Evolutionary conservation across 495 filamentous ascomycete genomes (phyloP).

Genomic region (Penicillium lagena): DNA sequence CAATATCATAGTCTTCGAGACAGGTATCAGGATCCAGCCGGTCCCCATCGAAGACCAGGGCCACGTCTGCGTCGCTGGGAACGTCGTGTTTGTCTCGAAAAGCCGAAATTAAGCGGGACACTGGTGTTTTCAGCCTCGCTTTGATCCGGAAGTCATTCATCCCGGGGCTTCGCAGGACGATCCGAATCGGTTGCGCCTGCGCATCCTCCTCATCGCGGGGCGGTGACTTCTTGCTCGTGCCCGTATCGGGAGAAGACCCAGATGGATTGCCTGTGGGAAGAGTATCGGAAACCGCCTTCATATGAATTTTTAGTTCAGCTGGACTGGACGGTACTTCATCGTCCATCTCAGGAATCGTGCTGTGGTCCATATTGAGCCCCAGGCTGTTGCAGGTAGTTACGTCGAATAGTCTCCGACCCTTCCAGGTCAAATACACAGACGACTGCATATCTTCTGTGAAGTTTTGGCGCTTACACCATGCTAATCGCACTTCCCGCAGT

Average conservation of each 20-base stretch:
- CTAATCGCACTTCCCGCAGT: slow-evolving; percentile 56
- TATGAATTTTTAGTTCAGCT: slow-evolving; percentile 39
- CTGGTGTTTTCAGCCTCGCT: slow-evolving; percentile 48
- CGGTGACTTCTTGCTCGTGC: neutral
- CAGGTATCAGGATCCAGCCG: slow-evolving; percentile 52
- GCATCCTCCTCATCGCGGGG: slow-evolving; percentile 9
- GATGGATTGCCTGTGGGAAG: slow-evolving; percentile 15
- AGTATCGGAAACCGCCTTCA: slow-evolving; percentile 68
- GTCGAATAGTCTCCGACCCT: slow-evolving; percentile 63
- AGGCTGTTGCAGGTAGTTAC: slow-evolving; percentile 62
- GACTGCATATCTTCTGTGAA: slow-evolving; percentile 39
- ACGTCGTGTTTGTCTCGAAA: slow-evolving; percentile 45
- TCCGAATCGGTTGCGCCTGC: slow-evolving; percentile 29
- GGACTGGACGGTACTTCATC: slow-evolving; percentile 19
- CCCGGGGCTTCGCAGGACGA: slow-evolving; percentile 55
- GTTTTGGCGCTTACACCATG: slow-evolving; percentile 60
- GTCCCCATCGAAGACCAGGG: slow-evolving; percentile 77
- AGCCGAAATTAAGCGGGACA: slow-evolving; percentile 47
- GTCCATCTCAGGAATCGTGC: slow-evolving; percentile 18
- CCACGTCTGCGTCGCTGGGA: slow-evolving; percentile 43
- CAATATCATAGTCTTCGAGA: slow-evolving; percentile 66
- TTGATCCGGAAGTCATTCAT: slow-evolving; percentile 50
- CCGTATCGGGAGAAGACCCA: neutral
- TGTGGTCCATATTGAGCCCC: slow-evolving; percentile 45
- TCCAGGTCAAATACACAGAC: slow-evolving; percentile 73